Evolutionary conservation across 495 filamentous ascomycete species (phyloP).

Genomic region (Penicillium antarcticum): DNA sequence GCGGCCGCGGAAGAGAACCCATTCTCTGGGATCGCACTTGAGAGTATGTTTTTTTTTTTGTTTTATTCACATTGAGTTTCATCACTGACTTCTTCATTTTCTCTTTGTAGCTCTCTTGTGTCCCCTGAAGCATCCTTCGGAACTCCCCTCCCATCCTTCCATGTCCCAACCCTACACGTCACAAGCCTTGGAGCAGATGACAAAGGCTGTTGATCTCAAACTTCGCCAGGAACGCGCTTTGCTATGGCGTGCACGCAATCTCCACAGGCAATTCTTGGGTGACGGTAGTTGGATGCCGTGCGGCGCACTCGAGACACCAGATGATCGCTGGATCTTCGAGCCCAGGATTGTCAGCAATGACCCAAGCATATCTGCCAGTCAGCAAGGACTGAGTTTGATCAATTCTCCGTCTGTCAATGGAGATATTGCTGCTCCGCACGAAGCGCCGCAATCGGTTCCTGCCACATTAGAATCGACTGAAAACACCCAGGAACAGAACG

Average conservation of each 20-base stretch:
- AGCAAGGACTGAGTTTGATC: constrained; percentile 14
- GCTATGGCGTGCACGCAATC: constrained; percentile 72
- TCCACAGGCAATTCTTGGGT: constrained; percentile 74
- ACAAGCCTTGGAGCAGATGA: constrained; percentile 75
- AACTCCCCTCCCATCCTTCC: constrained; percentile 79
- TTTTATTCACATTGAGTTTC: not conserved
- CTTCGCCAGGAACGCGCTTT: constrained; percentile 73
- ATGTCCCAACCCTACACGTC: constrained; percentile 80
- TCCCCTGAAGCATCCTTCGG: constrained; percentile 80
- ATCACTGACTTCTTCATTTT: constrained; percentile 3
- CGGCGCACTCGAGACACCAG: constrained; percentile 44
- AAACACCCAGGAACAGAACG: constrained; percentile 19
- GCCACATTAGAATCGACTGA: not conserved
- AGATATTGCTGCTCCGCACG: constrained; percentile 7
- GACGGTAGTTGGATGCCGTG: constrained; percentile 78
- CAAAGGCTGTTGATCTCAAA: constrained; percentile 62
- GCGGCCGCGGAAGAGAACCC: constrained; percentile 76
- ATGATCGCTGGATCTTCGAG: constrained; percentile 41
- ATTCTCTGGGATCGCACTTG: constrained; percentile 75
- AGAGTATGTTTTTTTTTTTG: constrained; percentile 57
- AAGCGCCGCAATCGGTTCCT: constrained; percentile 7
- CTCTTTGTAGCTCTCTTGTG: constrained; percentile 68
- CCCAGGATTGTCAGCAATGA: constrained; percentile 20
- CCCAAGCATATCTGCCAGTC: constrained; percentile 14
- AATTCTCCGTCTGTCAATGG: constrained; percentile 3